Conservation (phyloP, 2,329 filamentous ascomycete genomes). For the Penicillium sp. region DNA sequence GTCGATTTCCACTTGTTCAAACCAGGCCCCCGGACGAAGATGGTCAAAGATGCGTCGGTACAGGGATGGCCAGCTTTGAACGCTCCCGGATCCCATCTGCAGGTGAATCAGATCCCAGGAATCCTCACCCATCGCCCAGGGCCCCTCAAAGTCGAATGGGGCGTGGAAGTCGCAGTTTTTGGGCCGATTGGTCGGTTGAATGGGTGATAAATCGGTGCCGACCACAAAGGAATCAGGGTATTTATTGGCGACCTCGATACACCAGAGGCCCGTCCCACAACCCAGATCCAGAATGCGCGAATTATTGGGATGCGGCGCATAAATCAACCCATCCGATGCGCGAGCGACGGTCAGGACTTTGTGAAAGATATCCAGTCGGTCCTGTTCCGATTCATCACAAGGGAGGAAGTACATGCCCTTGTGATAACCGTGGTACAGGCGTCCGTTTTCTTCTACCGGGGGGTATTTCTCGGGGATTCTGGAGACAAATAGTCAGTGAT, state of each 20-base stretch:
- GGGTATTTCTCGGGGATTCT: constrained; percentile 40
- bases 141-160: constrained; percentile 74
- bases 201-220: constrained; percentile 62
- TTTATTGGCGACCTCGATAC: constrained; percentile 77
- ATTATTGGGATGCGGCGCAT: constrained; percentile 41
- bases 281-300: constrained; percentile 66
- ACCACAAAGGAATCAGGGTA: constrained; percentile 60
- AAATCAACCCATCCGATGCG: constrained; percentile 44
- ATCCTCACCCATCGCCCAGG: constrained; percentile 67
- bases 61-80: constrained; percentile 71
- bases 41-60: constrained; percentile 74
- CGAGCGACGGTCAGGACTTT: constrained; percentile 70
- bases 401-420: constrained; percentile 73
- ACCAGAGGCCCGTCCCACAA: constrained; percentile 89
- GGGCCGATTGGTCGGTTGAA: constrained; percentile 69
- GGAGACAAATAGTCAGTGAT: background rate
- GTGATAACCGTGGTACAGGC: constrained; percentile 68
- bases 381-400: constrained; percentile 74
- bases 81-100: constrained; percentile 74
- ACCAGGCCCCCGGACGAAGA: constrained; percentile 71
- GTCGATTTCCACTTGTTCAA: constrained; percentile 91
- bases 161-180: constrained; percentile 65
- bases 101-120: constrained; percentile 84
- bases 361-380: constrained; percentile 80
- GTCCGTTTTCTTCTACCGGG: constrained; percentile 64